Evolutionary conservation across 352 stramenopile genomes (phyloP).

Genomic region (Phytophthora capsici): DNA sequence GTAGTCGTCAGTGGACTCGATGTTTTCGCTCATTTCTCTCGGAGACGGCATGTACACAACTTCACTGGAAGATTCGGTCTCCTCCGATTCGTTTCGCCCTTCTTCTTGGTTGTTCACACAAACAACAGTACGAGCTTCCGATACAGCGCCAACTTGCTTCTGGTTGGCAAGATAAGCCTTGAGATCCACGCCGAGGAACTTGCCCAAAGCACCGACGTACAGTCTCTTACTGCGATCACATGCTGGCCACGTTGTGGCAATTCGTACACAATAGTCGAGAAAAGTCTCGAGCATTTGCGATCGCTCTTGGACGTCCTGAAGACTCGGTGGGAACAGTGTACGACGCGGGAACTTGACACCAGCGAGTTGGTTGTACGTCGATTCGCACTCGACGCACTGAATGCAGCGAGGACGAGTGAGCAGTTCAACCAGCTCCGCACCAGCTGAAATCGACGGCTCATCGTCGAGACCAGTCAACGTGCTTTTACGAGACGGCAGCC

Average conservation of each 20-base stretch:
- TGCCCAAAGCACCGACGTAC: slow-evolving; percentile 47
- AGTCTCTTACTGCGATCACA: slow-evolving; percentile 58
- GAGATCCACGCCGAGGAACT: slow-evolving; percentile 66
- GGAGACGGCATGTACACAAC: slow-evolving; percentile 25
- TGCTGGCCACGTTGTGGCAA: slow-evolving; percentile 50
- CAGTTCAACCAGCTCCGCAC: slow-evolving; percentile 35
- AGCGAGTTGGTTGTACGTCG: slow-evolving; percentile 45
- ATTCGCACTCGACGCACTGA: slow-evolving; percentile 48
- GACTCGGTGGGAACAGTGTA: slow-evolving; percentile 52
- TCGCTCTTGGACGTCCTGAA: slow-evolving; percentile 53
- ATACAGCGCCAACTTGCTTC: slow-evolving; percentile 21
- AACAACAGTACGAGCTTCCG: slow-evolving; percentile 10
- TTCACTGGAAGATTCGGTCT: slow-evolving; percentile 19
- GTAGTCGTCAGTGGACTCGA: slow-evolving; percentile 18
- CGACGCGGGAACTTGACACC: slow-evolving; percentile 57
- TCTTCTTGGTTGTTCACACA: slow-evolving; percentile 15
- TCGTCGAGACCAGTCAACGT: slow-evolving; percentile 15
- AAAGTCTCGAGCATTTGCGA: slow-evolving; percentile 62
- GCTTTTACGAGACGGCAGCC: slow-evolving; percentile 21
- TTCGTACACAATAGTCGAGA: slow-evolving; percentile 43
- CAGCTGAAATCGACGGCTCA: slow-evolving; percentile 21
- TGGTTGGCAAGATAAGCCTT: slow-evolving; percentile 22
- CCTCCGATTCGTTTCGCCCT: slow-evolving; percentile 9
- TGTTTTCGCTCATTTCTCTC: slow-evolving; percentile 19
- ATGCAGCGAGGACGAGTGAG: slow-evolving; percentile 28